Conservation (phyloP, 306 rosid genomes). For the Lotus japonicus region DNA sequence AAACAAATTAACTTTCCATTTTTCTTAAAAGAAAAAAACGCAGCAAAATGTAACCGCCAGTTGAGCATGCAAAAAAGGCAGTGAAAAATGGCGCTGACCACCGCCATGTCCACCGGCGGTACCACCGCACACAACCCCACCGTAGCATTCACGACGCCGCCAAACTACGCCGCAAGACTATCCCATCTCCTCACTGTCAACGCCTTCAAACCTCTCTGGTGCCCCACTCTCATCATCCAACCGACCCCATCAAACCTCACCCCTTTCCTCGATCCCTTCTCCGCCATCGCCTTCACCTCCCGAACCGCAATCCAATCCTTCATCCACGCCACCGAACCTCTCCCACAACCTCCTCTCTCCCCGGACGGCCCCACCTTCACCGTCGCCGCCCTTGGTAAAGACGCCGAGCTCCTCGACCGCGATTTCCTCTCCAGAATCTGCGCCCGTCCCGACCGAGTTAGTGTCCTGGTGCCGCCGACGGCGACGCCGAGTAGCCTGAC, state of each 20-base stretch:
- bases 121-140: background rate
- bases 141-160: constrained; percentile 66
- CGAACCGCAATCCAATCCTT: constrained; percentile 51
- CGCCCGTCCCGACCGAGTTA: constrained; percentile 10
- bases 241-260: constrained; percentile 40
- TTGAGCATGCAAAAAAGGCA: background rate
- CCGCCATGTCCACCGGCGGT: background rate
- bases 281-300: constrained; percentile 78
- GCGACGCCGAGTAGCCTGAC: constrained; percentile 50
- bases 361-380: constrained; percentile 36
- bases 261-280: constrained; percentile 39
- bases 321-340: constrained; percentile 33
- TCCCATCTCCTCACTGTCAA: constrained; percentile 39
- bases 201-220: constrained; percentile 45
- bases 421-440: constrained; percentile 31
- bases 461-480: constrained; percentile 42
- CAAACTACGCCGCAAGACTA: constrained; percentile 57
- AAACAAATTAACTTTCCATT: no score
- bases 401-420: constrained; percentile 50
- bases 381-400: constrained; percentile 71
- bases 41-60: background rate
- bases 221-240: constrained; percentile 50
- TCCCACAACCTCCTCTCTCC: constrained; percentile 41
- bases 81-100: background rate
- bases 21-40: no score